Evolutionary conservation across 139 green algal genomes (phyloP).

Genomic region (Micractinium sp.): DNA sequence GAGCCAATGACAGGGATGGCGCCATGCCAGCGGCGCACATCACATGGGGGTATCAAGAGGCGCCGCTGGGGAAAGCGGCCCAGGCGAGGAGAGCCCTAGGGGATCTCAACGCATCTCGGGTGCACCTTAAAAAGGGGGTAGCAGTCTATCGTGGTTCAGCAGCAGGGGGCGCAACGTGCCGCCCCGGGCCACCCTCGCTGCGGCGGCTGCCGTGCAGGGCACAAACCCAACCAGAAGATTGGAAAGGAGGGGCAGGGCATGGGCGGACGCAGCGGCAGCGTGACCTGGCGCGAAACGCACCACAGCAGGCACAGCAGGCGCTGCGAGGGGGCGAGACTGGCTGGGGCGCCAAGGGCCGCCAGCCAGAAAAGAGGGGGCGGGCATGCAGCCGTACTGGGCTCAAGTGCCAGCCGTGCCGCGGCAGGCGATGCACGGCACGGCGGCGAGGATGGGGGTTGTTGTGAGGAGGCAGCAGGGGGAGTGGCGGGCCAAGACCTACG

Average conservation of each 20-base stretch:
- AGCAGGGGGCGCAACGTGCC: constrained; percentile 16
- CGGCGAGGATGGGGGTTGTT: neutral
- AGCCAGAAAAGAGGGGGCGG: neutral
- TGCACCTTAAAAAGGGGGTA: neutral
- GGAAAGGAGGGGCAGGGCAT: neutral
- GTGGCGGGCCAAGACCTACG: neutral
- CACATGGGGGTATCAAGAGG: constrained; percentile 1
- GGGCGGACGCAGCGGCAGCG: neutral
- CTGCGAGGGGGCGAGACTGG: neutral
- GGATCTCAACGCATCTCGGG: neutral
- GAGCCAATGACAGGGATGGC: constrained; percentile 20
- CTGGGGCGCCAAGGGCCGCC: neutral
- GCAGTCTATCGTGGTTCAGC: neutral
- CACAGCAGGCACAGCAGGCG: neutral
- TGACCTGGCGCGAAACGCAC: constrained; percentile 10
- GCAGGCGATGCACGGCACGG: constrained; percentile 4
- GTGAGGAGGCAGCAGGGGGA: neutral
- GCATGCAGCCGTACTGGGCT: constrained; percentile 18
- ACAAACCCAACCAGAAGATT: too few relatives aligned
- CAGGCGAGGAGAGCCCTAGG: too few relatives aligned
- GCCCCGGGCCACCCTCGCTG: neutral
- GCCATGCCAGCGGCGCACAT: neutral
- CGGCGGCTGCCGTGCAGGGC: neutral
- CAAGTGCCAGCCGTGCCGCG: neutral
- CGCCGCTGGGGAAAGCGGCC: too few relatives aligned